Evolutionary conservation across 768 basidiomycete genomes (phyloP).

Genomic region (Boletus coccyginus): DNA sequence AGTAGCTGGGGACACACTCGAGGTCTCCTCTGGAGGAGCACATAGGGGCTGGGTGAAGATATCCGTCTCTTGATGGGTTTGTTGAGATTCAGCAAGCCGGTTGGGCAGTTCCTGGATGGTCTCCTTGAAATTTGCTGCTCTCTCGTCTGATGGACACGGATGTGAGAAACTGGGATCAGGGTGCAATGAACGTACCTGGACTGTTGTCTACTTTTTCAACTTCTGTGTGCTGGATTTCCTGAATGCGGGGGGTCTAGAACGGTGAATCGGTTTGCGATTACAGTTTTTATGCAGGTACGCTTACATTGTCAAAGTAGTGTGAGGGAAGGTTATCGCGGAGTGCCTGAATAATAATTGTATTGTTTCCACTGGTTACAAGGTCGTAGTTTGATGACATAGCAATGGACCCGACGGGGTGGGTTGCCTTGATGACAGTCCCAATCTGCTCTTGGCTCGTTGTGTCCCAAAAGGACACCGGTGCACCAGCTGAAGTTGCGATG

Average conservation of each 20-base stretch:
- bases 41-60: no score
- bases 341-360: not conserved
- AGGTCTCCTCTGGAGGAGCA: no score
- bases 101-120: not conserved
- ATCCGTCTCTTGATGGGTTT: no score
- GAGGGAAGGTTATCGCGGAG: not conserved
- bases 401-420: not conserved
- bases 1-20: no score
- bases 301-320: not conserved
- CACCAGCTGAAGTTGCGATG: not conserved
- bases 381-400: not conserved
- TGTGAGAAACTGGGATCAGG: not conserved
- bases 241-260: no score
- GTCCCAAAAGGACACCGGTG: constrained; percentile 9
- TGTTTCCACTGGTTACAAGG: not conserved
- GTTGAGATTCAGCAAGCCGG: not conserved
- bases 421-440: not conserved
- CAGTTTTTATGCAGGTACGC: no score
- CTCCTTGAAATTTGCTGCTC: not conserved
- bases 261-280: no score
- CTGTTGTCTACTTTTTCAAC: no score
- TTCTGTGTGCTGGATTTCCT: no score
- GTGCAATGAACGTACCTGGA: not conserved
- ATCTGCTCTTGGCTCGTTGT: not conserved
- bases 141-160: not conserved